Percentiles rank a stretch among this genome's conserved stretches.
These are phyloP conservation scores for Pholiota microspora DNA, from an alignment of 768 basidiomycete genomes.

Conservation along the genomic window DNA sequence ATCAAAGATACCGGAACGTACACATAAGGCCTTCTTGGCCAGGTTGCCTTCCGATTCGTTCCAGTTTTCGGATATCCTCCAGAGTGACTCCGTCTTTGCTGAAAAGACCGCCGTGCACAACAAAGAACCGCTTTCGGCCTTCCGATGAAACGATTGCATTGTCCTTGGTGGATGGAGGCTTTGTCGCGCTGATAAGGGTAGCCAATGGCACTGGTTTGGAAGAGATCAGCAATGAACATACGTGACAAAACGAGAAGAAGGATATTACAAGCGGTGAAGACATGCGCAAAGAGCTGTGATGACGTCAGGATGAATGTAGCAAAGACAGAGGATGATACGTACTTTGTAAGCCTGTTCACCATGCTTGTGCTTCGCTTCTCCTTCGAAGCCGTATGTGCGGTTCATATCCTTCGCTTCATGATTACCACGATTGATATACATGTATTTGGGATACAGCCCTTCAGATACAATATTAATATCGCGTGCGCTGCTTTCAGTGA, in stretches of 20 bases:
- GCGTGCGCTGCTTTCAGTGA: background rate
- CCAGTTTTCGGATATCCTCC: slow-evolving; percentile 87
- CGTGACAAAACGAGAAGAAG: background rate
- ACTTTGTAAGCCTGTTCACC: slow-evolving; percentile 95
- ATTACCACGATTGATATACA: slow-evolving; percentile 96
- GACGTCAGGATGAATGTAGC: background rate
- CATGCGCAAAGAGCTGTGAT: slow-evolving; percentile 82
- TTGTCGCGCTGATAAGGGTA: slow-evolving; percentile 77
- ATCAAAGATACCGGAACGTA: slow-evolving; percentile 36
- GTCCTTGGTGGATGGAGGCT: slow-evolving; percentile 43
- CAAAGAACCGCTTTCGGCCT: slow-evolving; percentile 85
- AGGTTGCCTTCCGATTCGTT: slow-evolving; percentile 86
- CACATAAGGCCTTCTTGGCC: slow-evolving; percentile 96
- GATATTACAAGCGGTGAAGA: slow-evolving; percentile 81
- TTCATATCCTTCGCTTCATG: slow-evolving; percentile 99
- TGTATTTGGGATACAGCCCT: slow-evolving; percentile 90
- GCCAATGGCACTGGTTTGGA: slow-evolving; percentile 76
- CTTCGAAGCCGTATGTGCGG: slow-evolving; percentile 88
- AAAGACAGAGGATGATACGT: slow-evolving; percentile 3
- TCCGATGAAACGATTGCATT: slow-evolving; percentile 77
- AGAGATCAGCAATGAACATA: background rate
- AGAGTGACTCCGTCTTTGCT: slow-evolving; percentile 94
- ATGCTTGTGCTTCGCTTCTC: slow-evolving; percentile 95
- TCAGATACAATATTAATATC: slow-evolving; percentile 2
- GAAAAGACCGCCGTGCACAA: slow-evolving; percentile 96